Base-by-base conservation (phyloP, 768 basidiomycete genomes). In the Sarcodon aspratus region DNA sequence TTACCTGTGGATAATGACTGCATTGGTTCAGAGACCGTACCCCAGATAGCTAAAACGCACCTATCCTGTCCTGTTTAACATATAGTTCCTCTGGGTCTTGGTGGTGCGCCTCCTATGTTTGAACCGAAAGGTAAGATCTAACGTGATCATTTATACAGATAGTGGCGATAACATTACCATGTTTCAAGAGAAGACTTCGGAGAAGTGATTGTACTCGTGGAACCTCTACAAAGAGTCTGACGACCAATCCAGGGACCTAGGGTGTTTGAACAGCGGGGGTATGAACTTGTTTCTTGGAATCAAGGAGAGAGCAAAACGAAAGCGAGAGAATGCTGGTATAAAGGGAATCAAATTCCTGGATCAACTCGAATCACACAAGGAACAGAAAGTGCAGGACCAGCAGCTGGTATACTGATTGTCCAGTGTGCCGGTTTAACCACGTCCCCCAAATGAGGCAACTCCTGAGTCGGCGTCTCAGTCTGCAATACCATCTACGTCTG, bases 1-100 rank as follows among this genome's bases (percentile, higher is more conserved):
- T 99, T 97, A 53, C 94, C 95, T 96, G 59, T 48, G 52, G 33
- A 44, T 37, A 44, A 42, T 27, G 40, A 27, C 9, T 42, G 15
- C 15, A 27, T 27, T 15, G 5, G 17, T 42, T 17, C 9, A 13
- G 4, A 13, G 17, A 13, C 32, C 34, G 34, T 42, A 9, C 10
- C 7, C 46, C 45, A 46, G 52, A 33, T 48, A 60, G 54, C 48
- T 53, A 33, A 32, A 33, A 64, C 73, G 38, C 56, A 95, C 95
- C 95, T 60, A 99, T 97, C 64, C 93, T 80, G 66, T 96, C 88
- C 71, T 99, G 95, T 65, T 85, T 90, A 54, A 97, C 93, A 65
- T 96, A 99, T 61, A 92, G 79, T 58, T 94, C 92, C 66, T 97
- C 94, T 50, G 95, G 95, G 72, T 99, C 95, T 67, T 85, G 82